Base-by-base conservation (phyloP, 148 eudicot species). In the Rhododendron kiyosumense region DNA sequence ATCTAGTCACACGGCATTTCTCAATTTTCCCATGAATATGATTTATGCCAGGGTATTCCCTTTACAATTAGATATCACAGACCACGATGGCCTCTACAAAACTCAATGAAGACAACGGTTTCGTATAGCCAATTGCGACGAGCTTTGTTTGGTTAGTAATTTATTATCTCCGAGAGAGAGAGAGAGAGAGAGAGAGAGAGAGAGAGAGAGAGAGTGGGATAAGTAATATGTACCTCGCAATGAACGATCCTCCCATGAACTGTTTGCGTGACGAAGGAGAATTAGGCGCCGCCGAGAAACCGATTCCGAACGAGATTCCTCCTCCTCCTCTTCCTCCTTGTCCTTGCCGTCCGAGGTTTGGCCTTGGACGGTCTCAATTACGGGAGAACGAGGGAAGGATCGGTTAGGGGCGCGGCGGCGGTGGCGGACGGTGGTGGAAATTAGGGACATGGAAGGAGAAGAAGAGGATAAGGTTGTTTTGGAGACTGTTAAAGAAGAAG, bases 181-280 rank as follows among this genome's bases (percentile, higher is more conserved):
- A 26, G 52, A 49, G 52, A 49, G 52, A 12, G 52, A 11, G 52
- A 11, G 63, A 5, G 73, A 7, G 20, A 28, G 28, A 43, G 14
- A 22, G 20, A 26, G 54, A 51, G 54, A 51, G 54, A 13, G 54
- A 12, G 54, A 12, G 63, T 18, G 3, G 24, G 65, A 59, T 10
- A 26, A 46, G 18, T 7, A 18, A 38, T 20, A 3, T 41, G 51
- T 91, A 95, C 98, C 98, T 88, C 91, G 92, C 81, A 92, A 85
- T 28, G 97, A 93, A 75, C 87, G 87, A 67, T 92, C 67, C 67
- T 85, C 85, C 92, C 92, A 92, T 2, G 96, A 90, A 88, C 97
- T 94, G 59, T 91, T 89, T 4, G 98, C 98, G 88, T 95, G 98
- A 51, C 98, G 97, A 49, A 95, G 92, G 86, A 95, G 90, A 83